Evolutionary conservation across 306 rosid species (phyloP).

Genomic region (Chamaecrista fasciculata): DNA sequence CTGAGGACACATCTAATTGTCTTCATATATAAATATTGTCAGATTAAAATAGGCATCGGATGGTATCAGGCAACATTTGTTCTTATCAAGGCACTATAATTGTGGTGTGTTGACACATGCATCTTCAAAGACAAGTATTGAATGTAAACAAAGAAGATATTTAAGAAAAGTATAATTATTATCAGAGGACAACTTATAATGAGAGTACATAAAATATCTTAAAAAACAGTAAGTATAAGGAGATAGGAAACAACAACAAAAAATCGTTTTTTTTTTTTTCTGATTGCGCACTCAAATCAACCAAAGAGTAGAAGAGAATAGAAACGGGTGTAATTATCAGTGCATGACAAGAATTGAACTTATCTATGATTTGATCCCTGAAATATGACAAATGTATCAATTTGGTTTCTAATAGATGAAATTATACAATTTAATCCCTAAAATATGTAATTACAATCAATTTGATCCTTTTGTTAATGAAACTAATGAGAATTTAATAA

Average conservation of each 20-base stretch:
- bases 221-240: background rate
- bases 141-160: background rate
- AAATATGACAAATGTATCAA: no score
- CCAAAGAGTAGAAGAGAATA: background rate
- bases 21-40: background rate
- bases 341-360: background rate
- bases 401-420: no score
- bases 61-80: background rate
- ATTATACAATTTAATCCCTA: no score
- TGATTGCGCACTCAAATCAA: conserved; percentile 1
- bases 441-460: no score
- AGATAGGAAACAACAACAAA: background rate
- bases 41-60: background rate
- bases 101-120: background rate
- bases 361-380: no score
- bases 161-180: background rate
- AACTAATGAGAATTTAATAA: no score
- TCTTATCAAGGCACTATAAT: conserved; percentile 1
- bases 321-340: background rate
- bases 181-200: background rate
- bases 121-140: background rate
- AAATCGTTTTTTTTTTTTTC: no score
- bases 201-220: background rate
- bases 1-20: no score
- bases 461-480: no score